Evolutionary conservation across 2,329 filamentous ascomycete species (phyloP), one percentile per base, ranked within the genome.

Genomic region (Neonectria magnoliae): DNA sequence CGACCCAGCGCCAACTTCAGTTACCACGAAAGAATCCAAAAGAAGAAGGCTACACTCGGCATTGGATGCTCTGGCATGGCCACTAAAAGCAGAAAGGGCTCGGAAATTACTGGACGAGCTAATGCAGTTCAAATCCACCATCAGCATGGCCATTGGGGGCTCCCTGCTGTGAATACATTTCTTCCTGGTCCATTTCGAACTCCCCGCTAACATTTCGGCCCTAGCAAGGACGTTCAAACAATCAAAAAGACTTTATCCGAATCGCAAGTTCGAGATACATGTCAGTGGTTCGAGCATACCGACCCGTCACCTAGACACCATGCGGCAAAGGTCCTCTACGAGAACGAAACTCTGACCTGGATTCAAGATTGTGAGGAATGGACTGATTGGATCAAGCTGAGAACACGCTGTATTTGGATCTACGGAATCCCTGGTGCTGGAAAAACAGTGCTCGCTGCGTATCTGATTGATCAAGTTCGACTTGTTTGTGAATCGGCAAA

Each of bases 391-490:
- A n/a, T 57, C 42, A 42, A 33, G 18, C n/a, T 42, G 4, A 31
- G 48, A 7, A 33, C 54, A 16, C 42, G 54, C 16, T 45, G 54
- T 57, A 6, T 57, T 48, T 57, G 54, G 54, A 47, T 57, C 3
- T 42, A 57, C n/a, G 54, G 54, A 33, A 57, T 57, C 14, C 54
- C 54, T 5, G 54, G 54, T 20, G 42, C 54, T 33, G 54, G 54
- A 2, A 57, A 57, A 18, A 57, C 54, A 14, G 42, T 57, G 1
- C 54, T 57, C 9, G 54, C 54, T 14, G 25, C 38, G n/a, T 22
- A 38, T 33, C 25, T 57, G 6, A 57, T 57, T 13, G 27, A 57
- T 1, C 38, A 47, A 45, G 38, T 57, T 38, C 25, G 27, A 20
- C 25, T 10, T 11, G 5, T 2, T 27, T 20, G 22, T 6, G 6